Conservation (phyloP, 2,329 filamentous ascomycete genomes). For the Xylaria sp. region DNA sequence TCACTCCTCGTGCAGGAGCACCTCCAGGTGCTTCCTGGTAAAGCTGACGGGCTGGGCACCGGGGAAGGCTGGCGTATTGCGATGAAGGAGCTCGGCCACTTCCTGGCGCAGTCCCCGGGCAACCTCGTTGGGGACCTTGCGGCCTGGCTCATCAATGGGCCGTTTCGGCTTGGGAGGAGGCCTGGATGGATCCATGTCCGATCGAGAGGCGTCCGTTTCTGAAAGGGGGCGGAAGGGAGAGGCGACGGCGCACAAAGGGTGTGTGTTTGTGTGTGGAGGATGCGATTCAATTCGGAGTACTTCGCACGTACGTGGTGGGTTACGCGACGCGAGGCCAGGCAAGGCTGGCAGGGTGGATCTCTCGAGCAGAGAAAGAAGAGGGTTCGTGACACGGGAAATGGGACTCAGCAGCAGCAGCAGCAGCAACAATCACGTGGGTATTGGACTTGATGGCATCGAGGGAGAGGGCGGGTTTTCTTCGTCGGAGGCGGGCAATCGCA, state of each 20-base stretch:
- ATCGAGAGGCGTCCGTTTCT: not conserved
- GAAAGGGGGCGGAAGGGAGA: not conserved
- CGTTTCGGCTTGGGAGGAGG: slow-evolving; percentile 41
- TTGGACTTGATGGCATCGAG: not conserved
- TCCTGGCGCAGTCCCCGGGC: slow-evolving; percentile 67
- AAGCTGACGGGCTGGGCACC: slow-evolving; percentile 96
- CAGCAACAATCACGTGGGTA: no score
- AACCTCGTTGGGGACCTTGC: slow-evolving; percentile 65
- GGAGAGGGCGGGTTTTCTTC: not conserved
- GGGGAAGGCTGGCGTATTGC: slow-evolving; percentile 72
- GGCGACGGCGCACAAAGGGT: not conserved
- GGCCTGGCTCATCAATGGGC: slow-evolving; percentile 63
- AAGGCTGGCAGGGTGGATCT: no score
- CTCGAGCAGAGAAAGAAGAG: no score
- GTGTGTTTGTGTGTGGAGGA: not conserved
- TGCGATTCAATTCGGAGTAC: not conserved
- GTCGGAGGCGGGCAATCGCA: not conserved
- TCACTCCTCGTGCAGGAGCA: slow-evolving; percentile 77
- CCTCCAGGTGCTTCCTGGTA: slow-evolving; percentile 76
- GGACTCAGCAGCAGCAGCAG: not conserved
- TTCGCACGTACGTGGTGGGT: no score
- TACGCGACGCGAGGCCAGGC: not conserved
- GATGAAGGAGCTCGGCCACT: slow-evolving; percentile 74
- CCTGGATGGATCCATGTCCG: slow-evolving; percentile 17
- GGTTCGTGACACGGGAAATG: no score